Conservation (phyloP, 495 filamentous ascomycete genomes). For the Aspergillus kassunensis region DNA sequence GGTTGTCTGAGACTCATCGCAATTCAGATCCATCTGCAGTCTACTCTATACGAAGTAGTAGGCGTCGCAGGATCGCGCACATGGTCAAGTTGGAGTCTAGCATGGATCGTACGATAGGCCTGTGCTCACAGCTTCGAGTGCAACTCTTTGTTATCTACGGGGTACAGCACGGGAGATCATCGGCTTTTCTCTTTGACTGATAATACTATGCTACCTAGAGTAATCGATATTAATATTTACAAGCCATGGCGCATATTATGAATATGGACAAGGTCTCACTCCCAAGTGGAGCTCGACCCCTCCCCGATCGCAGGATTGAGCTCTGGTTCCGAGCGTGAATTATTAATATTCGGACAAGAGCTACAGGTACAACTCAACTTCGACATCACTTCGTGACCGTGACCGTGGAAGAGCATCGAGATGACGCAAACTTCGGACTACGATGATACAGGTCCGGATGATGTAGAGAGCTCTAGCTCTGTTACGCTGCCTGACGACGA, state of each 20-base stretch:
- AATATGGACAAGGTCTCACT: background rate
- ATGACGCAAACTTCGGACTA: conserved; percentile 1
- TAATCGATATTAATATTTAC: background rate
- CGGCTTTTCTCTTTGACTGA: no score
- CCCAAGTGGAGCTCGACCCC: background rate
- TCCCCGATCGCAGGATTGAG: background rate
- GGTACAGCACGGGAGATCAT: background rate
- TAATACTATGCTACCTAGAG: no score
- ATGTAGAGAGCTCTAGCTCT: conserved; percentile 5
- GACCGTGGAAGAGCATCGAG: no score
- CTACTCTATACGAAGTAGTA: no score
- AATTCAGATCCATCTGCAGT: no score
- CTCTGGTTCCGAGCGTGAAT: no score
- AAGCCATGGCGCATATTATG: background rate
- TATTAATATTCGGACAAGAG: no score
- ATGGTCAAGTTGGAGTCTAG: no score
- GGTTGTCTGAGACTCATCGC: no score
- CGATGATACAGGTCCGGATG: background rate
- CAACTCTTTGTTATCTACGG: no score
- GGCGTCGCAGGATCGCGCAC: no score
- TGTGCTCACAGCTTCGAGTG: background rate
- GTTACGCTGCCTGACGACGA: background rate
- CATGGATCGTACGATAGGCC: background rate
- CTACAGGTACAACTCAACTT: background rate
- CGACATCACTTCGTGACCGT: no score